Evolutionary conservation across 2,329 filamentous ascomycete species (phyloP).

Genomic region (Talaromyces sp.): DNA sequence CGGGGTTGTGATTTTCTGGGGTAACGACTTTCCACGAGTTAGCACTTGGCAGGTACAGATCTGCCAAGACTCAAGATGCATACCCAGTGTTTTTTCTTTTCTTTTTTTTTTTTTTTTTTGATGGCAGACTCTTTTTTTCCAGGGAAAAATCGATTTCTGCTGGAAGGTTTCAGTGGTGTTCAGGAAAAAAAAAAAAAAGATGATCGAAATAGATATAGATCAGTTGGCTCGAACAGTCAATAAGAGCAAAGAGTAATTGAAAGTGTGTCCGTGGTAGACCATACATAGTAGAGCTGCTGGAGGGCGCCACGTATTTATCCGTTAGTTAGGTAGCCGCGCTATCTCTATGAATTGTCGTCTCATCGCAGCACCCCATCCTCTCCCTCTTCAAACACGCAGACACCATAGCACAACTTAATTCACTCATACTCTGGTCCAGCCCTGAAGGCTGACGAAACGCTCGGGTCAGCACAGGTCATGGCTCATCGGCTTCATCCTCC

Average conservation of each 20-base stretch:
- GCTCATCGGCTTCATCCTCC: background rate
- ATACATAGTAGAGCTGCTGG: background rate
- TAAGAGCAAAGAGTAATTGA: background rate
- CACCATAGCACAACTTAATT: background rate
- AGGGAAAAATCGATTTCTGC: too few species aligned
- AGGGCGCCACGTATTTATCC: constrained; percentile 8
- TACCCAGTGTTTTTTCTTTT: background rate
- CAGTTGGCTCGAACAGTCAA: background rate
- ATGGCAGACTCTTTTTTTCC: too few species aligned
- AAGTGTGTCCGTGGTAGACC: background rate
- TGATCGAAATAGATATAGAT: background rate
- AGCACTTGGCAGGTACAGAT: background rate
- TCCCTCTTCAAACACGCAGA: background rate
- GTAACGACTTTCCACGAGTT: background rate
- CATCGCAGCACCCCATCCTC: background rate
- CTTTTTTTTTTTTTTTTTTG: too few species aligned
- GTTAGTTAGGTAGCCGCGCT: background rate
- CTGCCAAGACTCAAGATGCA: constrained; percentile 7
- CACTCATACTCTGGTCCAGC: background rate
- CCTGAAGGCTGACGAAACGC: background rate
- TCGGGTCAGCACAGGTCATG: background rate
- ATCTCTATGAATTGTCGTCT: background rate
- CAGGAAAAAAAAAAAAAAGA: too few species aligned
- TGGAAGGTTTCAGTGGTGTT: too few species aligned
- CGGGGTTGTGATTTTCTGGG: constrained; percentile 4